phyloP scores from a whole-genome alignment of 2,329 filamentous ascomycete genomes.

The Penicillium sp. region DNA sequence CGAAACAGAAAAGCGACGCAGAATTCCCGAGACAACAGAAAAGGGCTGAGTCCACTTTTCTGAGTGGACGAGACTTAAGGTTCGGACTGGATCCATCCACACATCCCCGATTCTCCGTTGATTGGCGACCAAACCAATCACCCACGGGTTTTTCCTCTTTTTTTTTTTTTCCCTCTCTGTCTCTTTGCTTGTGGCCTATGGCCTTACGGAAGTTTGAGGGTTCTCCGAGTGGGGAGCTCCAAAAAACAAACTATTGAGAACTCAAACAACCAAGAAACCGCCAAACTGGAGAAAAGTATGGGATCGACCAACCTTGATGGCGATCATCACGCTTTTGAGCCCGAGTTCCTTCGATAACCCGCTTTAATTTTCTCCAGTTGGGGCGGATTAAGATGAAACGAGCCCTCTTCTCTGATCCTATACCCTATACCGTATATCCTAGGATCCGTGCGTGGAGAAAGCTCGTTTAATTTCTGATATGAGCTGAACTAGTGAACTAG shows the following conservation, averaged over 20 bases:
- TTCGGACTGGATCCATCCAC: constrained; percentile 4
- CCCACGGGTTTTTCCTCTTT: not conserved
- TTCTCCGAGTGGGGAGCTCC: not conserved
- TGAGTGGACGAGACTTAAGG: constrained; percentile 3
- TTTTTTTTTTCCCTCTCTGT: not conserved
- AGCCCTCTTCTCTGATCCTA: not conserved
- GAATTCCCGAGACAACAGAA: not conserved
- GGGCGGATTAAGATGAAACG: constrained; percentile 1
- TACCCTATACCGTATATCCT: not conserved
- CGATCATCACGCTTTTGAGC: constrained; percentile 4
- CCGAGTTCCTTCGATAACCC: not conserved
- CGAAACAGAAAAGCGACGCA: not conserved
- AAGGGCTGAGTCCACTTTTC: not conserved
- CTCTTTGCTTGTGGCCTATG: not conserved
- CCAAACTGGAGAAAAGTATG: not conserved
- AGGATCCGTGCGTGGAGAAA: not conserved
- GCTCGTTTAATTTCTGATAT: not conserved
- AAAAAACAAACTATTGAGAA: not conserved
- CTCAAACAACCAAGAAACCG: not conserved
- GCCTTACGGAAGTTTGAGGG: not conserved
- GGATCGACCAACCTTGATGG: not conserved
- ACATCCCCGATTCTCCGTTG: not conserved
- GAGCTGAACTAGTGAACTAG: not conserved
- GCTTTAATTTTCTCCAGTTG: not conserved
- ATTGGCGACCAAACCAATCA: not conserved